Percentiles rank a stretch among this genome's conserved stretches.
These are phyloP conservation scores for Backusella tuberculispora DNA, from an alignment of 192 early-diverging fungal species.

Conservation along the genomic window DNA sequence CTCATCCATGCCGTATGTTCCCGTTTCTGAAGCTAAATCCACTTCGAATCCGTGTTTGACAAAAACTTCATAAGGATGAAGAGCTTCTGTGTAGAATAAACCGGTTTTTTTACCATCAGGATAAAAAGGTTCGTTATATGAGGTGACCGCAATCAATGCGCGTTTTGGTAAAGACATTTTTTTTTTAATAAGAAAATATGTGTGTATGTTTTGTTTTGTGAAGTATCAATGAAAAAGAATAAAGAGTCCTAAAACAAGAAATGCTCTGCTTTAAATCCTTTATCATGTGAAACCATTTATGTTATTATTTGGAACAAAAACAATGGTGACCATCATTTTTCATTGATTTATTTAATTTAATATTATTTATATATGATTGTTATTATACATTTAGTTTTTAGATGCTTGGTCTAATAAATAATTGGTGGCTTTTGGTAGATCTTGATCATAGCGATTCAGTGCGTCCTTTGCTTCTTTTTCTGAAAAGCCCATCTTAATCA, in stretches of 20 bases:
- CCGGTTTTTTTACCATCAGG: constrained; percentile 54
- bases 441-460: constrained; percentile 70
- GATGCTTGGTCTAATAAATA: constrained; percentile 63
- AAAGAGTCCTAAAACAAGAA: background rate
- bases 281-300: background rate
- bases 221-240: background rate
- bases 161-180: constrained; percentile 42
- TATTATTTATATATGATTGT: background rate
- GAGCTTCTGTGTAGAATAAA: constrained; percentile 56
- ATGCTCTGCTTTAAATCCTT: background rate
- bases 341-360: background rate
- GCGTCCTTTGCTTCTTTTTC: constrained; percentile 69
- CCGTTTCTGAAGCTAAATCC: constrained; percentile 55
- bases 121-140: constrained; percentile 54
- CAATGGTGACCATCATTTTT: background rate
- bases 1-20: constrained; percentile 52
- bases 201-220: too few species aligned
- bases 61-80: constrained; percentile 53
- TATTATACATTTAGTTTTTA: constrained; percentile 12
- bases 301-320: background rate
- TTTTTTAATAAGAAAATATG: too few species aligned
- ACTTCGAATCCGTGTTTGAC: constrained; percentile 51
- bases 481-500: constrained; percentile 71
- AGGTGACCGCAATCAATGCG: constrained; percentile 52
- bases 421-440: constrained; percentile 71